These are phyloP conservation scores for Yamadazyma triangularis DNA, from an alignment of 1,139 yeast genomes.

Conservation along the genomic window DNA sequence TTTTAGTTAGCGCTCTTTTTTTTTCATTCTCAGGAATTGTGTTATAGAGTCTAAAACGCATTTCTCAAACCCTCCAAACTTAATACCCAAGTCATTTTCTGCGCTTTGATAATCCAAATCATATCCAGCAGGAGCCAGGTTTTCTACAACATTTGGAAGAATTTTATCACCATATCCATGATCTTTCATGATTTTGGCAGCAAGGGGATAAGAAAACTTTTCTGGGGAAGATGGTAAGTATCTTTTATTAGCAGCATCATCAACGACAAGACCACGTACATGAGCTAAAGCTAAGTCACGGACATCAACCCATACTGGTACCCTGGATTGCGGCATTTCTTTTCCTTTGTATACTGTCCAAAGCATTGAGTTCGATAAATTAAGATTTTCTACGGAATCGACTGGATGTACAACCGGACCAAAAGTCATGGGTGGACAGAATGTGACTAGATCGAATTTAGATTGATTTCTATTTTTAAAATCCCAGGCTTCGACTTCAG, in stretches of 20 bases:
- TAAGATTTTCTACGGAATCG: conserved; percentile 19
- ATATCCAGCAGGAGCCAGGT: conserved; percentile 8
- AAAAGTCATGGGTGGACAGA: conserved; percentile 50
- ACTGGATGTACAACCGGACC: conserved; percentile 39
- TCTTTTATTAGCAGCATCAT: conserved; percentile 20
- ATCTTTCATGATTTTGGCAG: conserved; percentile 17
- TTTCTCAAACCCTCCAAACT: conserved; percentile 27
- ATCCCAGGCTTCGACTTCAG: conserved; percentile 38
- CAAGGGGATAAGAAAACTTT: conserved; percentile 20
- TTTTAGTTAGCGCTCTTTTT: too few species aligned
- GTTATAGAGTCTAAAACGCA: conserved; percentile 34
- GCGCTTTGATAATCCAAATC: conserved; percentile 25
- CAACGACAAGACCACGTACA: conserved; percentile 25
- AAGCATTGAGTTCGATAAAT: conserved; percentile 17
- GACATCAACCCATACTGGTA: conserved; percentile 35
- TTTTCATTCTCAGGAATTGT: too few species aligned
- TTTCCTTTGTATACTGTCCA: conserved; percentile 11
- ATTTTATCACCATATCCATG: conserved; percentile 13
- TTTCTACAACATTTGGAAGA: conserved; percentile 5
- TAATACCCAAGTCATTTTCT: conserved; percentile 25
- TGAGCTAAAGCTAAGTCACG: conserved; percentile 38
- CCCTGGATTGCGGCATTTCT: conserved; percentile 10
- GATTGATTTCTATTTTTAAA: conserved; percentile 25
- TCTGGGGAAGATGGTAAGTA: conserved; percentile 23
- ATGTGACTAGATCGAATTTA: conserved; percentile 37